Evolutionary conservation across 148 eudicot genomes (phyloP).

Genomic region (Rhododendron kiyosumense): DNA sequence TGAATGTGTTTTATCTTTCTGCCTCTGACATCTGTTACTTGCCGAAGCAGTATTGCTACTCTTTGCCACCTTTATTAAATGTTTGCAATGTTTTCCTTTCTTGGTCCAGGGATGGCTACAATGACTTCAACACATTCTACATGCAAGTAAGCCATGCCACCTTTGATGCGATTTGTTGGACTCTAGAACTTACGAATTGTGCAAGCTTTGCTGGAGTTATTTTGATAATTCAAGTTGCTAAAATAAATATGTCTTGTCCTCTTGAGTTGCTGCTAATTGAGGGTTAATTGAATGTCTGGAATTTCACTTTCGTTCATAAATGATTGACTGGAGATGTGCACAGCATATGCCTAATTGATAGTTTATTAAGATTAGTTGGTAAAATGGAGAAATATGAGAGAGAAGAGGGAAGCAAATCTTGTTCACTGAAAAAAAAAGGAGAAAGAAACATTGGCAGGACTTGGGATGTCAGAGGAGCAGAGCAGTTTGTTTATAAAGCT

Average conservation of each 20-base stretch:
- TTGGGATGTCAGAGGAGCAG: background rate
- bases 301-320: background rate
- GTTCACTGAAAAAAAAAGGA: background rate
- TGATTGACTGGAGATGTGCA: background rate
- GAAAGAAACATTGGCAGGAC: background rate
- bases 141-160: conserved; percentile 77
- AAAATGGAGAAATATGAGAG: background rate
- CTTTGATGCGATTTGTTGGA: background rate
- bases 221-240: background rate
- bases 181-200: background rate
- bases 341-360: background rate
- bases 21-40: background rate
- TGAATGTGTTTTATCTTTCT: background rate
- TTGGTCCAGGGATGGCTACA: conserved; percentile 93
- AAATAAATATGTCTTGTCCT: background rate
- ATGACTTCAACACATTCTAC: conserved; percentile 97
- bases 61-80: background rate
- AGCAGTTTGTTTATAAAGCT: background rate
- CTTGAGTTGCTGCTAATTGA: background rate
- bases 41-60: background rate
- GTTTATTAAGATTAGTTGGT: background rate
- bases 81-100: conserved; percentile 13
- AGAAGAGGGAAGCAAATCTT: background rate
- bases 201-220: background rate
- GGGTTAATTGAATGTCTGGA: background rate